Base-by-base conservation (phyloP, 306 rosid genomes). In the Betula pendula region DNA sequence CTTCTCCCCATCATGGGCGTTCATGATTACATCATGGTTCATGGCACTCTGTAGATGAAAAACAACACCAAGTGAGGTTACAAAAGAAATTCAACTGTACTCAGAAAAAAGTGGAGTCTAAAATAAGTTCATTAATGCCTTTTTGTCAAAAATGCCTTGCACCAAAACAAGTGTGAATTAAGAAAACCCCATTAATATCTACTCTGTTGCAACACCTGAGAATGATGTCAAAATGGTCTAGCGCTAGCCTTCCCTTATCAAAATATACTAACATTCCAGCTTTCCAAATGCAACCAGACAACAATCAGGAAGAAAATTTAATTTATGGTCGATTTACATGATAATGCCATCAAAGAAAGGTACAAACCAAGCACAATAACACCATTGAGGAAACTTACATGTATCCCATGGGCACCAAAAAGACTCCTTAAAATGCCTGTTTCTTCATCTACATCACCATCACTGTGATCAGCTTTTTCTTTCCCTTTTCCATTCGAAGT, bases 21-120 rank as follows among this genome's bases (percentile, higher is more conserved):
- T 82, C 93, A 90, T 83, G 86, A 95, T 95, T 68, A 86, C 48
- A 81, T 95, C 99, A 80, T 95, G 99, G 90, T 92, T 92, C 87
- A 90, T 33, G 53, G 97, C 99, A 65, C 97, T 95, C 97, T 95
- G 79, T 24, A 77, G 66, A 72, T 58, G 22, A 70, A 58, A 75
- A 70, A 55, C 29, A 55, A 66, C 53, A 45, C 40, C 48, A 4
- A 20, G 79, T 82, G 75, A 78, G 31, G 63, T 38, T 71, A 76
- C 70, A 75, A 69, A 68, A 70, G 44, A 47, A 72, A 82, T 45
- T 14, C 60, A 14, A 44, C 43, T 2, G 67, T 67, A 43, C 19
- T 16, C 53, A 49, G 2, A 25, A 13, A 58, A 59, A 27, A 38
- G 7, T 15, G 0, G 19, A 27, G 9, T 16, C 8, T 44, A 19